phyloP scores from a whole-genome alignment of 2,329 filamentous ascomycete species.

The Monilinia aucupariae region DNA sequence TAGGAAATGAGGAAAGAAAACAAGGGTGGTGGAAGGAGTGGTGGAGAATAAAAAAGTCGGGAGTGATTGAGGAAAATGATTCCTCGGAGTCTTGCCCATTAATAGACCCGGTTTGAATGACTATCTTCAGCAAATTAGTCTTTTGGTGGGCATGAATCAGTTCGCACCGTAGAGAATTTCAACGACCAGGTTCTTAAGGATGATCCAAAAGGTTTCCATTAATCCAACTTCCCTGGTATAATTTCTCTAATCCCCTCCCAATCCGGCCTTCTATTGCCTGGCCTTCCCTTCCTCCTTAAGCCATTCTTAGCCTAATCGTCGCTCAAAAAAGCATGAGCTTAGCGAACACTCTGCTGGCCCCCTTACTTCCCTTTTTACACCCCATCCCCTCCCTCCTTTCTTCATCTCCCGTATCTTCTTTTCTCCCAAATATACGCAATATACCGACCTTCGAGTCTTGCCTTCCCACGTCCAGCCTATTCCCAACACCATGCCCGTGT shows the following conservation, averaged over 20 bases:
- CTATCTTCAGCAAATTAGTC: not conserved
- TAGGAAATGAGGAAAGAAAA: not conserved
- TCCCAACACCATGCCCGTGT: too few relatives aligned
- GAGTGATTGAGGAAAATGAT: not conserved
- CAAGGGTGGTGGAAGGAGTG: not conserved
- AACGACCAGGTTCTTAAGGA: not conserved
- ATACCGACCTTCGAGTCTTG: not conserved
- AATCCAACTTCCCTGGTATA: not conserved
- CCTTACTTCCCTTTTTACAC: not conserved
- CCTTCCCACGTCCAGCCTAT: not conserved
- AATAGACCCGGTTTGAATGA: not conserved
- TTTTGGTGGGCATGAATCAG: not conserved
- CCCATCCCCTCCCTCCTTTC: too few relatives aligned
- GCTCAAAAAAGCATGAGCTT: too few relatives aligned
- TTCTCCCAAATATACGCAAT: not conserved
- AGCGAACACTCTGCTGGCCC: not conserved
- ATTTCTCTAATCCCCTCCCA: not conserved
- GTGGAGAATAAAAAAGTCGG: not conserved
- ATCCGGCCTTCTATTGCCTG: not conserved
- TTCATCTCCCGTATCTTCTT: not conserved
- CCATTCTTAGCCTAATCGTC: too few relatives aligned
- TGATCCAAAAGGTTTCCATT: not conserved
- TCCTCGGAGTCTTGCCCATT: slow-evolving; percentile 2
- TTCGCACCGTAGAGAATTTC: not conserved
- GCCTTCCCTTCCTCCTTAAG: not conserved